Base-by-base conservation (phyloP, 441 rosid genomes). In the Populus trichocarpa region DNA sequence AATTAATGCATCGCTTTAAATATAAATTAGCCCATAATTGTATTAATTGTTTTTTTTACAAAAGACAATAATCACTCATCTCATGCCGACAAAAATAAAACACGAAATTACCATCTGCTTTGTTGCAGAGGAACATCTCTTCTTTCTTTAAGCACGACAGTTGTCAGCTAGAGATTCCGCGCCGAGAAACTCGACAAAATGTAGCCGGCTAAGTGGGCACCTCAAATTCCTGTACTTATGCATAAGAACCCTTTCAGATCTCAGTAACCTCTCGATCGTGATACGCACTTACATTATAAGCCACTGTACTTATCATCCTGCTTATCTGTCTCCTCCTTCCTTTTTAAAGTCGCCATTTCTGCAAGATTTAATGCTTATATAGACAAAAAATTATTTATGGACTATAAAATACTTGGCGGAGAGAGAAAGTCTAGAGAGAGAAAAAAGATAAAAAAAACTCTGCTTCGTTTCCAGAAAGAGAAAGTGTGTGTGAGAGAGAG, bases 111-210 rank as follows among this genome's bases (percentile, higher is more conserved):
- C n/a, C 22, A 53, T 53, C 8, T 18, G 61, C n/a, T 18, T 53
- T 53, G 61, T 18, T 18, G 61, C 61, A 53, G 61, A 6, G 22
- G n/a, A 53, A 18, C 61, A 53, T 53, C 8, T 53, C 22, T 53
- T 53, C 61, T 53, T 53, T 53, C n/a, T 53, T 53, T 30, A 18
- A 69, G 76, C 66, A 33, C 40, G 72, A 86, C 87, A 85, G 94
- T 87, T 90, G 90, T 86, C 86, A 85, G 90, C 91, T 87, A 53
- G 81, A 81, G 89, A 88, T 86, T 92, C 91, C 90, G 90, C 87
- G 95, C 95, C 93, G 96, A 89, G 82, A 79, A 83, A 81, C 83
- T 88, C 78, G 85, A 86, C 85, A 86, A 88, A 68, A 38, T 16
- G 82, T 74, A 91, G 95, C 91, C 96, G 98, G 98, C 90, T 90